phyloP scores from a whole-genome alignment of 345 rosid genomes.

The Firmiana major region DNA sequence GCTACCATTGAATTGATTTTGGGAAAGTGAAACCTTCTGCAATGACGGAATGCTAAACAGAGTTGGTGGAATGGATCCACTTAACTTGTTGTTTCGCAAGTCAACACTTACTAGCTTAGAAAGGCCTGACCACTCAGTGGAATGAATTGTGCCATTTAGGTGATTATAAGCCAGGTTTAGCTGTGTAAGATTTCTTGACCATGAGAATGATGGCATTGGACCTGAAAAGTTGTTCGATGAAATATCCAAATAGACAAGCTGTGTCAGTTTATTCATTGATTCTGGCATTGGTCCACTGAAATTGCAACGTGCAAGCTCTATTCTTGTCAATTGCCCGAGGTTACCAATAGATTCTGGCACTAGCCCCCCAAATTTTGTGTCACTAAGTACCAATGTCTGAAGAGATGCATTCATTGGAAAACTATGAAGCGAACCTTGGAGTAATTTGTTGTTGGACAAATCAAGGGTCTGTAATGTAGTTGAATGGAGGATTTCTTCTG shows the following conservation, averaged over 20 bases:
- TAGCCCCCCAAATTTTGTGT: constrained; percentile 25
- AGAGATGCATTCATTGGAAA: constrained; percentile 23
- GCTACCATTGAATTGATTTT: constrained; percentile 34
- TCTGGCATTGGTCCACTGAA: constrained; percentile 23
- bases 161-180: constrained; percentile 28
- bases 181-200: constrained; percentile 17
- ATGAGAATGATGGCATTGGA: constrained; percentile 25
- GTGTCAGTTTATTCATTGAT: constrained; percentile 14
- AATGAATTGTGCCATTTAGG: constrained; percentile 27
- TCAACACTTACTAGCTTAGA: constrained; percentile 24
- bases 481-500: constrained; percentile 21
- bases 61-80: constrained; percentile 30
- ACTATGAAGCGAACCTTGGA: constrained; percentile 14
- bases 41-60: constrained; percentile 18
- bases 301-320: constrained; percentile 3
- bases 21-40: constrained; percentile 8
- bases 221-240: constrained; percentile 20
- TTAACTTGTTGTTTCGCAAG: constrained; percentile 25
- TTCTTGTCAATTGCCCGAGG: constrained; percentile 22
- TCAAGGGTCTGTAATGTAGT: constrained; percentile 27
- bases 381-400: constrained; percentile 19
- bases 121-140: constrained; percentile 28
- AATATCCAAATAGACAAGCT: constrained; percentile 28
- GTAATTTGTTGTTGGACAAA: constrained; percentile 12
- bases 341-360: constrained; percentile 23